Conservation (phyloP, 2,329 filamentous ascomycete genomes). For the Diplodia seriata region DNA sequence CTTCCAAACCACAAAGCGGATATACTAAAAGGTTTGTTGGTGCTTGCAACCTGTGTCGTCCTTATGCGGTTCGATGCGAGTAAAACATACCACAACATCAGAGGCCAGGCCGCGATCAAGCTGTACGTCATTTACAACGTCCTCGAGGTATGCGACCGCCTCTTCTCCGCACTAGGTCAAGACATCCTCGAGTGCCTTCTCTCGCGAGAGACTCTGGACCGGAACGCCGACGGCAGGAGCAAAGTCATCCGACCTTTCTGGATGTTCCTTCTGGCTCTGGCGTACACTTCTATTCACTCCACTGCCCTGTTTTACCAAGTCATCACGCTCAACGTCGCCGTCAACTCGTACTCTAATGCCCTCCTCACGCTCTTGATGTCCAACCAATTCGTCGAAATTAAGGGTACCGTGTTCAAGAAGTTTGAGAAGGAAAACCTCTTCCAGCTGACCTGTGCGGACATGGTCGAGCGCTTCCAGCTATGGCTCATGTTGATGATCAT, state of each 20-base stretch:
- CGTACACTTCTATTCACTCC: conserved; percentile 87
- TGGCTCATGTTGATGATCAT: conserved; percentile 99
- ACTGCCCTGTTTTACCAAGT: conserved; percentile 95
- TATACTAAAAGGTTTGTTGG: conserved; percentile 86
- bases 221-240: conserved; percentile 85
- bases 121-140: conserved; percentile 99
- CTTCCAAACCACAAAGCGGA: conserved; percentile 94
- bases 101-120: conserved; percentile 95
- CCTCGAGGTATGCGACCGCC: conserved; percentile 87
- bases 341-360: conserved; percentile 98
- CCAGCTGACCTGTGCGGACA: conserved; percentile 93
- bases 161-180: conserved; percentile 90
- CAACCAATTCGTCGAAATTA: conserved; percentile 99
- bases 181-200: conserved; percentile 97
- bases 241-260: conserved; percentile 88
- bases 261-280: conserved; percentile 86
- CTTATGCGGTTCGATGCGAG: conserved; percentile 94
- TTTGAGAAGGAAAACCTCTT: conserved; percentile 98
- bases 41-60: conserved; percentile 82
- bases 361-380: conserved; percentile 90
- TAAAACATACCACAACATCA: conserved; percentile 97
- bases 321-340: conserved; percentile 95
- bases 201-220: conserved; percentile 88
- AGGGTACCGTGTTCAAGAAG: conserved; percentile 97
- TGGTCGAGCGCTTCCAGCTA: conserved; percentile 95